A percentile compares a stretch with the other conserved stretches of the same genome.
Conservation (phyloP, 768 basidiomycete species). For the Suillus paluster region DNA sequence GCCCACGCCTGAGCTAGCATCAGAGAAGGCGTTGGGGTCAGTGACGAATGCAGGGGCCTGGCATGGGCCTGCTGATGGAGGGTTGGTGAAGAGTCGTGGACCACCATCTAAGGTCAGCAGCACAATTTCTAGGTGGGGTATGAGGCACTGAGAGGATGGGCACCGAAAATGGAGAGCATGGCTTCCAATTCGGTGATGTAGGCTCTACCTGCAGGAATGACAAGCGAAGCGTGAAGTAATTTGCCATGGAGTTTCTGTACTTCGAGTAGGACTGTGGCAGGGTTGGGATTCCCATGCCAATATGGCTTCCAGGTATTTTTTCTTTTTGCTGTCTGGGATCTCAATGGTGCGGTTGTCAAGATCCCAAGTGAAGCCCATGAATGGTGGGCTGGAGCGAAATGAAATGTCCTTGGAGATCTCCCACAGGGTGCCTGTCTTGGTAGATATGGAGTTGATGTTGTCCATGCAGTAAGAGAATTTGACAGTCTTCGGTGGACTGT, state of each 20-base stretch:
- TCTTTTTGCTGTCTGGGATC: background rate
- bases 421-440: background rate
- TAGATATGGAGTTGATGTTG: constrained; percentile 43
- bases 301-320: constrained; percentile 12
- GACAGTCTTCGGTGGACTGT: constrained; percentile 19
- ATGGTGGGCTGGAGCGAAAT: constrained; percentile 25
- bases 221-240: background rate
- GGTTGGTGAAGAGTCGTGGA: background rate
- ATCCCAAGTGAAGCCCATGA: constrained; percentile 39
- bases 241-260: background rate
- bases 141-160: background rate
- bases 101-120: background rate
- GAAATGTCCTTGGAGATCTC: background rate
- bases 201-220: too few species aligned
- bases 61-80: background rate
- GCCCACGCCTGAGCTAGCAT: background rate
- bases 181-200: too few species aligned
- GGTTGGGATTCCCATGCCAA: too few species aligned
- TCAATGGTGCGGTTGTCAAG: constrained; percentile 5
- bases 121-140: background rate
- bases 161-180: too few species aligned
- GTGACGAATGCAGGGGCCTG: background rate
- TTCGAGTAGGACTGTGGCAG: background rate
- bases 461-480: constrained; percentile 24
- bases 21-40: background rate